Percentiles rank a stretch among this genome's conserved stretches.
phyloP scores from a whole-genome alignment of 805 yeast genomes.

The Yamadazyma laniorum region DNA sequence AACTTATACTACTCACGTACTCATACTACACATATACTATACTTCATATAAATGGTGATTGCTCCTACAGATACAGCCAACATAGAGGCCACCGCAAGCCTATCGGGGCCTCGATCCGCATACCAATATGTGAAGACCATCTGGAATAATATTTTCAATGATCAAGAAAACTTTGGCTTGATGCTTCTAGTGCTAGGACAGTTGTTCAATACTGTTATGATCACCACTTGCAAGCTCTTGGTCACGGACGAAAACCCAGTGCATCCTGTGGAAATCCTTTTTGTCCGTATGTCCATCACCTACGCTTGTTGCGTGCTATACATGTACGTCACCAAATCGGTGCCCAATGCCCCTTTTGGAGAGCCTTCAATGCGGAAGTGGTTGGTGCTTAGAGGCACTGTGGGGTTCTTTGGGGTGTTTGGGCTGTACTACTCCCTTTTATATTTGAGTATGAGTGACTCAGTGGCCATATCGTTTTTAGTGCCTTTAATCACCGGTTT shows the following conservation, averaged over 20 bases:
- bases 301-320: slow-evolving; percentile 55
- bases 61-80: too few species aligned
- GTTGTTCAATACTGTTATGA: slow-evolving; percentile 75
- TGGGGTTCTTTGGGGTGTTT: slow-evolving; percentile 79
- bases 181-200: slow-evolving; percentile 59
- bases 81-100: too few species aligned
- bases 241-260: slow-evolving; percentile 65
- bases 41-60: too few species aligned
- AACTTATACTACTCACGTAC: too few species aligned
- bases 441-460: slow-evolving; percentile 76
- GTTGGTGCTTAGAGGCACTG: slow-evolving; percentile 59
- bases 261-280: slow-evolving; percentile 75
- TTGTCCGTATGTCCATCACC: slow-evolving; percentile 76
- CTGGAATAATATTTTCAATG: too few species aligned
- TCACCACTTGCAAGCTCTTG: slow-evolving; percentile 69
- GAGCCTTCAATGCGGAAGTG: slow-evolving; percentile 54
- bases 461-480: slow-evolving; percentile 75
- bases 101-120: not conserved
- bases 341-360: slow-evolving; percentile 68
- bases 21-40: too few species aligned
- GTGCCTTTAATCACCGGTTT: slow-evolving; percentile 76
- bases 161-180: slow-evolving; percentile 43
- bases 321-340: slow-evolving; percentile 47
- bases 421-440: slow-evolving; percentile 72
- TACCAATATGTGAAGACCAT: too few species aligned